These are phyloP conservation scores for Linnemannia hyalina DNA, from an alignment of 192 early-diverging fungal species.

Conservation along the genomic window DNA sequence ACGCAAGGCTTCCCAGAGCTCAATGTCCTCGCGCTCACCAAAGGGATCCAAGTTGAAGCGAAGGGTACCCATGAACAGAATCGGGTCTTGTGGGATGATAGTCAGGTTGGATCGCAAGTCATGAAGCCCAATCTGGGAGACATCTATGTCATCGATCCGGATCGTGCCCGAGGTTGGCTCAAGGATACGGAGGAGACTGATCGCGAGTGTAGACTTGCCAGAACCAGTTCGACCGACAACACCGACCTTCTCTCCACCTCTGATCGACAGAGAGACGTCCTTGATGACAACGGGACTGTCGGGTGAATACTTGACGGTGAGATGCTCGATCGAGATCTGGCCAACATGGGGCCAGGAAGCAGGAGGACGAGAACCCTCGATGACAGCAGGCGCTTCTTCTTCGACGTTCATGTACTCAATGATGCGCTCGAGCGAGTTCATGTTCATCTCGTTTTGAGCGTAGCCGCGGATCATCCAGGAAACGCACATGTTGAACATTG, in stretches of 20 bases:
- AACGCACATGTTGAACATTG: slow-evolving; percentile 83
- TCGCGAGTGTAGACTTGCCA: slow-evolving; percentile 72
- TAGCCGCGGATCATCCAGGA: slow-evolving; percentile 87
- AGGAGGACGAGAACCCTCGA: slow-evolving; percentile 59
- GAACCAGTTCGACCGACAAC: slow-evolving; percentile 75
- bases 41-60: slow-evolving; percentile 92
- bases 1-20: slow-evolving; percentile 81
- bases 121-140: slow-evolving; percentile 64
- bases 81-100: slow-evolving; percentile 84
- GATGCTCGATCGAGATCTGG: slow-evolving; percentile 71
- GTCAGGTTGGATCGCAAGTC: slow-evolving; percentile 67
- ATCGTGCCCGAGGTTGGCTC: slow-evolving; percentile 62
- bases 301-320: slow-evolving; percentile 81
- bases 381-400: slow-evolving; percentile 76
- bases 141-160: slow-evolving; percentile 66
- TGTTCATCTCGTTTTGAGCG: slow-evolving; percentile 86
- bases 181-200: slow-evolving; percentile 71
- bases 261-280: slow-evolving; percentile 71
- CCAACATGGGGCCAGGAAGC: slow-evolving; percentile 78
- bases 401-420: slow-evolving; percentile 85
- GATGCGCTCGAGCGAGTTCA: slow-evolving; percentile 91
- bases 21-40: slow-evolving; percentile 77
- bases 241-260: slow-evolving; percentile 69
- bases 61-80: slow-evolving; percentile 79
- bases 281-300: slow-evolving; percentile 77